Percentiles rank a stretch among this genome's conserved stretches.
These are phyloP conservation scores for Pyropia haitanensis DNA, from an alignment of 23 red algal genomes.

Conservation along the genomic window DNA sequence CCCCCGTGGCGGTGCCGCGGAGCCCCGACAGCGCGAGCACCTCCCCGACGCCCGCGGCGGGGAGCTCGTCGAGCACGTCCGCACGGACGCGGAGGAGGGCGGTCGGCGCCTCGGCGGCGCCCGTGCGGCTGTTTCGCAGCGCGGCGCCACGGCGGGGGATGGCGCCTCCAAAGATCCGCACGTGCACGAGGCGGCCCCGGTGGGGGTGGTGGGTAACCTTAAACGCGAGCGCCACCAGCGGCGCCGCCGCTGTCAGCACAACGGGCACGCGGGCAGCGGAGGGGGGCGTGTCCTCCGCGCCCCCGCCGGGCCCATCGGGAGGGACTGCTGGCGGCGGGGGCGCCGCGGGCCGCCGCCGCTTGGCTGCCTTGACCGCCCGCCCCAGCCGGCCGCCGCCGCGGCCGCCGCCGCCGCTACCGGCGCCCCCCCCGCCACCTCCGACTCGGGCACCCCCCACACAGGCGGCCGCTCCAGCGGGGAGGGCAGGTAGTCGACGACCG, in stretches of 20 bases:
- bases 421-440: not conserved
- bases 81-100: constrained; percentile 66
- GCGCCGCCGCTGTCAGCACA: not conserved
- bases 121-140: constrained; percentile 39
- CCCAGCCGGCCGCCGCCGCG: not conserved
- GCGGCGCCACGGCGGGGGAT: constrained; percentile 6
- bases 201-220: constrained; percentile 86
- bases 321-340: no score
- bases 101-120: constrained; percentile 45
- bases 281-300: no score
- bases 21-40: constrained; percentile 72
- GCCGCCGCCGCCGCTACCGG: not conserved
- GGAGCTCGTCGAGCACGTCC: constrained; percentile 48
- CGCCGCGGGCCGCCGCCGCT: not conserved
- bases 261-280: no score
- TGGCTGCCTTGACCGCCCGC: not conserved
- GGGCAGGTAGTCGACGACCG: constrained; percentile 80
- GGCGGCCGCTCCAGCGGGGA: constrained; percentile 18
- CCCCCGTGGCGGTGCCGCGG: constrained; percentile 66
- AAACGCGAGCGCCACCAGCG: constrained; percentile 76
- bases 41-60: constrained; percentile 20
- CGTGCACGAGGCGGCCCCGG: constrained; percentile 67
- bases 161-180: constrained; percentile 63
- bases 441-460: not conserved
- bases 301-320: no score